A percentile compares a stretch with the other conserved stretches of the same genome.
These are phyloP conservation scores for Austroboletus niveus DNA, from an alignment of 1,284 basidiomycete species.

Conservation along the genomic window DNA sequence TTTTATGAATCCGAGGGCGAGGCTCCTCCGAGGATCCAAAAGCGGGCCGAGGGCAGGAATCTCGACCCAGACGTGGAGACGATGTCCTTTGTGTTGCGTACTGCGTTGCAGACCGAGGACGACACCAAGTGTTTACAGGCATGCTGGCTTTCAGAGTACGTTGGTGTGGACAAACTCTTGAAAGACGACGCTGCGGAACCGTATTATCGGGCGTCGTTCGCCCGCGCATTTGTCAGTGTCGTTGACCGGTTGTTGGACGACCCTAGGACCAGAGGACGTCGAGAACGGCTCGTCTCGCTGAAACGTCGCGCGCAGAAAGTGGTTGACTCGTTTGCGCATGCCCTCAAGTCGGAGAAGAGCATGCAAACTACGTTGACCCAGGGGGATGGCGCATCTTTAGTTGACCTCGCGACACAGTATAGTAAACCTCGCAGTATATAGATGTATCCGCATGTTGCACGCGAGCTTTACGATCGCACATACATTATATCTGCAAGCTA, in stretches of 20 bases:
- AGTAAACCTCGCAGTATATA: conserved; percentile 27
- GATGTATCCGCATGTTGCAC: conserved; percentile 1
- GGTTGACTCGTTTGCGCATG: conserved; percentile 6
- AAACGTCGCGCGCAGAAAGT: conserved; percentile 21
- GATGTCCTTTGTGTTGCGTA: conserved; percentile 51
- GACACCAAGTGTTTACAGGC: conserved; percentile 52
- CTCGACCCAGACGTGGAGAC: conserved; percentile 46
- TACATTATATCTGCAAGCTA: conserved; percentile 15
- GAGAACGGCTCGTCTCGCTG: conserved; percentile 18
- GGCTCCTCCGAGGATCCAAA: conserved; percentile 36
- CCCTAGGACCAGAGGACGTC: conserved; percentile 14
- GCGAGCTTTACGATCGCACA: not conserved
- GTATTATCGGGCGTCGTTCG: conserved; percentile 31
- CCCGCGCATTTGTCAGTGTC: conserved; percentile 18
- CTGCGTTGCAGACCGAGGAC: conserved; percentile 49
- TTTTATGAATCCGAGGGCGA: conserved; percentile 46
- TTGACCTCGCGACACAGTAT: conserved; percentile 27
- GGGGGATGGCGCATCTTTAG: conserved; percentile 26
- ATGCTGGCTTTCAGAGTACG: conserved; percentile 51
- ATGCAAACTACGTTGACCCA: conserved; percentile 4
- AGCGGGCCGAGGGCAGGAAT: conserved; percentile 41
- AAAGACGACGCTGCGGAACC: conserved; percentile 6
- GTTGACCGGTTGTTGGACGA: conserved; percentile 20
- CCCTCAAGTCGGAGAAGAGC: conserved; percentile 18
- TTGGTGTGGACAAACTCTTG: conserved; percentile 38